Percentiles rank a stretch among this genome's conserved stretches.
phyloP scores from a whole-genome alignment of 257 asterid genomes.

The Solanum chilense region DNA sequence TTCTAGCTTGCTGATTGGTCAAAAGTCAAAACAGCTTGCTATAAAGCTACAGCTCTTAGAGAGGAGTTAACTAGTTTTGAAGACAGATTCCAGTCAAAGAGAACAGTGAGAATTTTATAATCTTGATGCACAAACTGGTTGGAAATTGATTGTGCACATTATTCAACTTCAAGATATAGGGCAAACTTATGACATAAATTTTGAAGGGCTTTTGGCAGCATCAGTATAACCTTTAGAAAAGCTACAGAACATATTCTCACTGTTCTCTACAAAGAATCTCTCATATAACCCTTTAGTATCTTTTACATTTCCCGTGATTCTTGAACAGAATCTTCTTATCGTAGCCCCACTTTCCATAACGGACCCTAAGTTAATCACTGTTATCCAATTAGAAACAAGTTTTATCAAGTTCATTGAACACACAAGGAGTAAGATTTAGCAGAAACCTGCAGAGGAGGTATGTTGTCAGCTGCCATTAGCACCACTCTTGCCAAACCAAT shows the following conservation, averaged over 20 bases:
- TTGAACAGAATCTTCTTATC: neutral
- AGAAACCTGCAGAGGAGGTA: constrained; percentile 71
- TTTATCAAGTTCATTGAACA: neutral
- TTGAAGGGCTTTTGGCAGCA: neutral
- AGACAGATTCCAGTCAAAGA: neutral
- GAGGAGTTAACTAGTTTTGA: neutral
- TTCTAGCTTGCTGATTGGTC: neutral
- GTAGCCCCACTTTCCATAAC: neutral
- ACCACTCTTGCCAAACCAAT: constrained; percentile 52
- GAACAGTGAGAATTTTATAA: neutral
- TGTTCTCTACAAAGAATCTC: neutral
- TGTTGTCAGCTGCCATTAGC: constrained; percentile 76
- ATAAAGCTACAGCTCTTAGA: neutral
- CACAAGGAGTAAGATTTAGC: neutral
- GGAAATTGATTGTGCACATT: neutral
- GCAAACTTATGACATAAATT: neutral
- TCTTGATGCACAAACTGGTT: neutral
- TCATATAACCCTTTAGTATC: neutral
- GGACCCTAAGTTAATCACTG: neutral
- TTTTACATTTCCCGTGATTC: neutral
- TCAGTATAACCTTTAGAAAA: neutral
- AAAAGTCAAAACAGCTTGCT: neutral
- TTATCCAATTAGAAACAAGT: neutral
- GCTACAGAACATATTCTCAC: neutral
- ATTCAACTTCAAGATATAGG: neutral